phyloP scores from a whole-genome alignment of 495 filamentous ascomycete genomes.

The Pseudoneurospora amorphoporcata region DNA sequence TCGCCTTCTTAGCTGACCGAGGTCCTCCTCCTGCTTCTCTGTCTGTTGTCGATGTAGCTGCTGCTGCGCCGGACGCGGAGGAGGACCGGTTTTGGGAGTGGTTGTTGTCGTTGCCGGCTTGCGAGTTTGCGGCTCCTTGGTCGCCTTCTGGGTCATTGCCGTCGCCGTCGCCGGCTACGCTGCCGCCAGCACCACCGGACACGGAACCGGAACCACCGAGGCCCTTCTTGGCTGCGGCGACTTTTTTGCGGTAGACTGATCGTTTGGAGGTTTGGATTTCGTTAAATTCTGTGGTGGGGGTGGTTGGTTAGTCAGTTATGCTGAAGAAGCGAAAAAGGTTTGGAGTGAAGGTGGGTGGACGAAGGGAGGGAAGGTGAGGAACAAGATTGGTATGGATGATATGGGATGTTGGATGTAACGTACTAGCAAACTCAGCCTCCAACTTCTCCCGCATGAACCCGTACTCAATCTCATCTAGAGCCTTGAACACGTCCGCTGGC shows the following conservation, averaged over 20 bases:
- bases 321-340: not conserved
- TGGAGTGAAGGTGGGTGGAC: not conserved
- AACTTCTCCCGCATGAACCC: conserved; percentile 57
- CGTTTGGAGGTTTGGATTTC: conserved; percentile 42
- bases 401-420: conserved; percentile 5
- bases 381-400: not conserved
- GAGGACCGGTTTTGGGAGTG: not conserved
- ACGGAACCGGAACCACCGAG: not conserved
- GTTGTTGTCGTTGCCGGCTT: conserved; percentile 1
- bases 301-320: not conserved
- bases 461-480: conserved; percentile 75
- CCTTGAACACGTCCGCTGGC: conserved; percentile 73
- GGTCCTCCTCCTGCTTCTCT: not conserved
- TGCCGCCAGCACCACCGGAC: conserved; percentile 4
- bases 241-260: conserved; percentile 38
- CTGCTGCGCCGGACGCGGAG: not conserved
- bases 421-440: conserved; percentile 53
- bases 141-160: conserved; percentile 3
- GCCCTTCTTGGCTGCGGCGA: conserved; percentile 32
- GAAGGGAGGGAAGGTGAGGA: not conserved
- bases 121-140: not conserved
- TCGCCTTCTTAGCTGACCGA: conserved; percentile 31
- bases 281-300: conserved; percentile 36
- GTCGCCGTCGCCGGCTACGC: not conserved
- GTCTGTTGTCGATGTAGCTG: not conserved